Base-by-base conservation (phyloP, 805 yeast genomes). In the Candida sanyiensis region DNA sequence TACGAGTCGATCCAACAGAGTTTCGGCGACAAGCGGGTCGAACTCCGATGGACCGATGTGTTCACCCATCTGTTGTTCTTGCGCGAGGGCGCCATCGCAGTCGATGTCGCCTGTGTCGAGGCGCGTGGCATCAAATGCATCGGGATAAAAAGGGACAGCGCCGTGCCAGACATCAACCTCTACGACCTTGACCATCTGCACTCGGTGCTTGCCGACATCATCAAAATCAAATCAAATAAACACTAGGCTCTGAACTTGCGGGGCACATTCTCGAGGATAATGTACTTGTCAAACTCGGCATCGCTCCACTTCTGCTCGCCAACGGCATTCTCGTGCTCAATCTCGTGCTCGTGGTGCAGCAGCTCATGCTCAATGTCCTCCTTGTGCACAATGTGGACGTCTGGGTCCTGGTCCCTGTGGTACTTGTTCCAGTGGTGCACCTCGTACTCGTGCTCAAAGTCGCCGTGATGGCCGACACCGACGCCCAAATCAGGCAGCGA, bases 391-490 rank as follows among this genome's bases (percentile, higher is more conserved):
- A 75, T 63, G 50, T 72, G 69, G 20, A 88, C 87, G 38, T 85
- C 88, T 2, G 96, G 96, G 58, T 88, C 97, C 40, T 69, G 62
- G 48, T 84, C 77, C 40, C 74, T 70, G 56, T 84, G 93, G 55
- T 71, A 80, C 62, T 87, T 68, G 44, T 80, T 74, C 97, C 97
- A 90, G 59, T 89, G 97, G 59, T 89, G 97, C 41, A 85, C 80
- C 58, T 90, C 97, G 57, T 89, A 90, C 58, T 89, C 97, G 49
- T 77, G 73, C 61, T 89, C 97, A 55, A 88, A 90, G 63, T 86
- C 96, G 25, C 88, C 81, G 63, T 89, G 96, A 56, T 89, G 96
- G 20, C 96, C 96, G 7, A 86, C 89, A 22, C 97, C 97, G 43
- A 80, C 78, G 7, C 96, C 95, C 58, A 89, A 77, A 59, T 90